phyloP scores from a whole-genome alignment of 2,329 filamentous ascomycete species.

The Fusarium poae region DNA sequence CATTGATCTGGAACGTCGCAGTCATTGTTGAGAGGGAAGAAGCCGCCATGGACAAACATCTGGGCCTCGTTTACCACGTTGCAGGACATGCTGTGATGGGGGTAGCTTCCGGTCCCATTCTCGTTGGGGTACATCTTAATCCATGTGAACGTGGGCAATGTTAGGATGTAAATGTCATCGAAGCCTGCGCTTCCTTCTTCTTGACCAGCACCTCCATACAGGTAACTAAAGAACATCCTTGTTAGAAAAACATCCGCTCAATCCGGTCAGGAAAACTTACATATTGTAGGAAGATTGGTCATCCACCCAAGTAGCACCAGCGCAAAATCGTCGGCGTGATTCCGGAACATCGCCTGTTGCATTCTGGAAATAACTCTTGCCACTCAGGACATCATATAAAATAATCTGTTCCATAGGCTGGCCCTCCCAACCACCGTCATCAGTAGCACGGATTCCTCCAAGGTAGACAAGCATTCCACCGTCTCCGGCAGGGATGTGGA shows the following conservation, averaged over 20 bases:
- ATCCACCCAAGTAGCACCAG: conserved; percentile 68
- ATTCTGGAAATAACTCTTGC: conserved; percentile 70
- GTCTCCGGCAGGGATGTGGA: conserved; percentile 71
- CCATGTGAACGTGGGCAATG: conserved; percentile 73
- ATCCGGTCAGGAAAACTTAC: conserved; percentile 55
- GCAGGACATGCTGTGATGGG: conserved; percentile 68
- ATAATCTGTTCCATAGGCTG: conserved; percentile 65
- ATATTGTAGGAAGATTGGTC: conserved; percentile 75
- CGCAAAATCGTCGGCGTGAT: conserved; percentile 69
- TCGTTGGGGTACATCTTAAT: conserved; percentile 64
- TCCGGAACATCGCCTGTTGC: conserved; percentile 66
- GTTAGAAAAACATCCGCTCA: neutral
- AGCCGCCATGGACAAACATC: conserved; percentile 73
- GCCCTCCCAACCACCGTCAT: conserved; percentile 61
- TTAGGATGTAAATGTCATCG: conserved; percentile 72
- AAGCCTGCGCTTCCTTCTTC: conserved; percentile 62
- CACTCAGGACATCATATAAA: conserved; percentile 70
- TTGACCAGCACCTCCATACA: conserved; percentile 70
- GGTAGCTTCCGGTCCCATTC: conserved; percentile 56
- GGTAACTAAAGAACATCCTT: conserved; percentile 59
- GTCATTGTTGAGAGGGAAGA: conserved; percentile 61
- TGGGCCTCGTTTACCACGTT: conserved; percentile 67
- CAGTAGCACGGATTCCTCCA: conserved; percentile 67
- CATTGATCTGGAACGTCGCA: conserved; percentile 66
- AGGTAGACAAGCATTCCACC: conserved; percentile 72